Evolutionary conservation across 169 alveolate species (phyloP).

Genomic region (Sarcocystis neurona): DNA sequence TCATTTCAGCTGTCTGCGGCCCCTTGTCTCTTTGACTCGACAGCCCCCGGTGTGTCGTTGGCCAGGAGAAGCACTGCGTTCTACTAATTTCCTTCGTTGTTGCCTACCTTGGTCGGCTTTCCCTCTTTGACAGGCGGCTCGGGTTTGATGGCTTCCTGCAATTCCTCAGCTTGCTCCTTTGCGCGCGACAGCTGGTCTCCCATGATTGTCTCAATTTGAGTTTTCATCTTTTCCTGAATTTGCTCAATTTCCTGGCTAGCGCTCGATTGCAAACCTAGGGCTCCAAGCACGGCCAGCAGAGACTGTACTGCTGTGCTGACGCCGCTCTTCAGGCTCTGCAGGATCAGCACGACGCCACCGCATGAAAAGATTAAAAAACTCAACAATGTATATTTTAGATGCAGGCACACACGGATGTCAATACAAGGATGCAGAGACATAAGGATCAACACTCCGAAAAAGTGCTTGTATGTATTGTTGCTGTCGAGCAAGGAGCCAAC

Average conservation of each 20-base stretch:
- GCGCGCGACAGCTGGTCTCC: conserved; percentile 69
- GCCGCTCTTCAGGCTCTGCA: conserved; percentile 70
- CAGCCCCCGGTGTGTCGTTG: too few relatives aligned
- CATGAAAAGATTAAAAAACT: not conserved
- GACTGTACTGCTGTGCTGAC: conserved; percentile 75
- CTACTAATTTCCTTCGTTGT: too few relatives aligned
- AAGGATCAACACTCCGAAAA: too few relatives aligned
- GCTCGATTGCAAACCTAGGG: conserved; percentile 74
- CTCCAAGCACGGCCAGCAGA: conserved; percentile 73
- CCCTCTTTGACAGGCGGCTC: conserved; percentile 58
- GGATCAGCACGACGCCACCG: not conserved
- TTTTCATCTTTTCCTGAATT: conserved; percentile 68
- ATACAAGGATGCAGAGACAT: too few relatives aligned
- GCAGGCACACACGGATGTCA: too few relatives aligned
- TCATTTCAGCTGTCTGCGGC: too few relatives aligned
- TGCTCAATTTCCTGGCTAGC: conserved; percentile 71
- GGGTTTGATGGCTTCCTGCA: conserved; percentile 50
- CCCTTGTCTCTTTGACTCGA: too few relatives aligned
- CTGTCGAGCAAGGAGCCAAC: too few relatives aligned
- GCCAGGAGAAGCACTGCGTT: too few relatives aligned
- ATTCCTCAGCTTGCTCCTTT: conserved; percentile 63
- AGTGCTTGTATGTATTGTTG: too few relatives aligned
- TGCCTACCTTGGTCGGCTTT: conserved; percentile 38
- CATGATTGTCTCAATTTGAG: conserved; percentile 71
- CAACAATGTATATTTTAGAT: too few relatives aligned